Evolutionary conservation across 2,329 filamentous ascomycete species (phyloP), one percentile per base, ranked within the genome.

Genomic region (Aspergillus novoparasiticus): DNA sequence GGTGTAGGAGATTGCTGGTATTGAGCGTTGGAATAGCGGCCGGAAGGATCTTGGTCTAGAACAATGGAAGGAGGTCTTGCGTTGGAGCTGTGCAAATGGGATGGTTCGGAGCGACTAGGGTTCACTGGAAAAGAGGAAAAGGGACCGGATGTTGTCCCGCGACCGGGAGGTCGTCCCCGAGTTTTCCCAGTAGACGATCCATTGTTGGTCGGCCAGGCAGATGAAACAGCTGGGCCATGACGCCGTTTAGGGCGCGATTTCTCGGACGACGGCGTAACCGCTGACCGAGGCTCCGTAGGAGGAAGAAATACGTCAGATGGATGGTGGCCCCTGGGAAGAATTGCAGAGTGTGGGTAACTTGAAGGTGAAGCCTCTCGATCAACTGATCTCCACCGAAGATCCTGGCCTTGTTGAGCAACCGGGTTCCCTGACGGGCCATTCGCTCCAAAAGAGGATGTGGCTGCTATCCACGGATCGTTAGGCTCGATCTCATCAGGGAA

Each of bases 191-290:
- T 86, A 1, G 86, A 80, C 14, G 87, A 83, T 45, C 84, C 82
- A 19, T 86, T 86, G 63, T 85, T 87, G 66, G 87, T 87, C 60
- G 90, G 88, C 94, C 94, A 97, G 0, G 94, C 94, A 11, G 93
- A 97, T 0, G 93, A 97, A 0, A 97, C 92, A 8, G 92, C 93
- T 0, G 93, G 91, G 0, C 93, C 93, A 74, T 96, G 91, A 4
- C 92, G 86, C 60, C 89, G 83, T 60, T 73, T 74, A 19, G 72
- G 65, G 14, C 75, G 74, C 19, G 77, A 66, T 84, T 89, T 58
- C 11, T 79, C 76, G 4, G 75, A 72, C 5, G 85, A 87, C 1
- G 90, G 88, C 4, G 89, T 91, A n/a, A 91, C 82, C 4, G 91
- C 91, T 0, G 92, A 93, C 56, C 85, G 88, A 11, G 91, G 90